A percentile compares a stretch with the other conserved stretches of the same genome.
phyloP scores from a whole-genome alignment of 345 rosid species.

The Dimocarpus longan region DNA sequence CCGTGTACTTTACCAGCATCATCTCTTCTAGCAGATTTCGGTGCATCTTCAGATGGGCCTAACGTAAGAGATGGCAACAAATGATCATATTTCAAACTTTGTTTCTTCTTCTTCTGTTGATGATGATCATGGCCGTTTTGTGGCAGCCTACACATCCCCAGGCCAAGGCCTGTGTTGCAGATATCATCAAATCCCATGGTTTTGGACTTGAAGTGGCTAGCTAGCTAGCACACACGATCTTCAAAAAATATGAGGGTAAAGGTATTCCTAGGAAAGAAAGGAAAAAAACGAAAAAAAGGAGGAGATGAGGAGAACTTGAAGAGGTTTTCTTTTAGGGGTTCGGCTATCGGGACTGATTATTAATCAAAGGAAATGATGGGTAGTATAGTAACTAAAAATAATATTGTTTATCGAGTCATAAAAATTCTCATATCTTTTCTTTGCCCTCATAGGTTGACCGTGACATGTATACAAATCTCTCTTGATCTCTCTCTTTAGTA shows the following conservation, averaged over 20 bases:
- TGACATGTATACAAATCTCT: not conserved
- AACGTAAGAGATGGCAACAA: slow-evolving; percentile 45
- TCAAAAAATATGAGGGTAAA: not conserved
- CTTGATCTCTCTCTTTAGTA: not conserved
- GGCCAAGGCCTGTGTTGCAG: slow-evolving; percentile 37
- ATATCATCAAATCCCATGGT: slow-evolving; percentile 35
- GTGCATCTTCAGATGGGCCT: slow-evolving; percentile 31
- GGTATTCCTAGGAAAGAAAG: not conserved
- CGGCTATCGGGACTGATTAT: slow-evolving; percentile 14
- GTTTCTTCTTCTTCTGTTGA: slow-evolving; percentile 26
- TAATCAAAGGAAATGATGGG: slow-evolving; percentile 26
- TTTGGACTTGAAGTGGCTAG: not conserved
- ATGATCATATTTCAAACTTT: slow-evolving; percentile 31
- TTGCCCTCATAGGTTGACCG: slow-evolving; percentile 33
- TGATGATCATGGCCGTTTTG: slow-evolving; percentile 12
- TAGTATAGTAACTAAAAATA: slow-evolving; percentile 9
- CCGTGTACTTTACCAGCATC: slow-evolving; percentile 15
- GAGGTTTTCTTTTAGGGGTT: not conserved
- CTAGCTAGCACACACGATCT: not conserved
- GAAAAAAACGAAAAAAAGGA: slow-evolving; percentile 8
- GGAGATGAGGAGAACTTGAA: not conserved
- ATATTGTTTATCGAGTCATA: slow-evolving; percentile 19
- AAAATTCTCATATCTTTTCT: slow-evolving; percentile 17
- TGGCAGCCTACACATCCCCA: slow-evolving; percentile 33
- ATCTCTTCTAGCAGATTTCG: slow-evolving; percentile 4